Evolutionary conservation across 1,139 yeast genomes (phyloP).

Genomic region (Taphrina pruni): DNA sequence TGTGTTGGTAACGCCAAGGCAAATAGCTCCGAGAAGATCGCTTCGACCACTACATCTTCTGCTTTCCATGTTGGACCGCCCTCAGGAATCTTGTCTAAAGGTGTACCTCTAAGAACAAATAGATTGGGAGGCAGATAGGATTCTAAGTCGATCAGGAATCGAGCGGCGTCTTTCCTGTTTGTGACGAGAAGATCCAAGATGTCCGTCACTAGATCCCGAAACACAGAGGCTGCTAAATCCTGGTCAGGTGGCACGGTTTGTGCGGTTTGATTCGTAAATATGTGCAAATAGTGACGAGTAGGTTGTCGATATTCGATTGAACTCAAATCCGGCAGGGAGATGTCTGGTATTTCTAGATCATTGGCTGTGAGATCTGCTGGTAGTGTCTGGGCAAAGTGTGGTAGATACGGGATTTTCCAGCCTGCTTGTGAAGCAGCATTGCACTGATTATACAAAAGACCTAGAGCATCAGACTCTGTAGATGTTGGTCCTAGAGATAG

Average conservation of each 20-base stretch:
- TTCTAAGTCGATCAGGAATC: slow-evolving; percentile 78
- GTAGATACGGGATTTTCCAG: slow-evolving; percentile 10
- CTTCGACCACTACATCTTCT: slow-evolving; percentile 88
- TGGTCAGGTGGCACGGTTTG: slow-evolving; percentile 76
- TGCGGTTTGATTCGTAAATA: slow-evolving; percentile 61
- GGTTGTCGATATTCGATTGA: neutral
- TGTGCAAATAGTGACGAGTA: slow-evolving; percentile 48
- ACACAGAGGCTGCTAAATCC: slow-evolving; percentile 65
- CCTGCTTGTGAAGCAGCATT: neutral
- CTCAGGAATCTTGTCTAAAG: slow-evolving; percentile 69
- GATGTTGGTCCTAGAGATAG: neutral
- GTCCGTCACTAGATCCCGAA: slow-evolving; percentile 78
- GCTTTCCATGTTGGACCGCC: slow-evolving; percentile 75
- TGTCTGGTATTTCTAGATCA: neutral
- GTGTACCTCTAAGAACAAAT: slow-evolving; percentile 83
- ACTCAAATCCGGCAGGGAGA: neutral
- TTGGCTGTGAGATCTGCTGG: neutral
- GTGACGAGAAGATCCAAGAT: slow-evolving; percentile 80
- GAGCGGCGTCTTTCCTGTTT: slow-evolving; percentile 84
- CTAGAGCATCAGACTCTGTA: neutral
- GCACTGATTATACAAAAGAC: slow-evolving; percentile 6
- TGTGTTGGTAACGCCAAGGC: slow-evolving; percentile 72
- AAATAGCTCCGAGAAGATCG: slow-evolving; percentile 77
- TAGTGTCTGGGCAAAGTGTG: neutral
- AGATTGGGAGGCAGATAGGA: slow-evolving; percentile 70